Evolutionary conservation across 306 rosid species (phyloP), one percentile per base, ranked within the genome.

Genomic region (Begonia loranthoides): DNA sequence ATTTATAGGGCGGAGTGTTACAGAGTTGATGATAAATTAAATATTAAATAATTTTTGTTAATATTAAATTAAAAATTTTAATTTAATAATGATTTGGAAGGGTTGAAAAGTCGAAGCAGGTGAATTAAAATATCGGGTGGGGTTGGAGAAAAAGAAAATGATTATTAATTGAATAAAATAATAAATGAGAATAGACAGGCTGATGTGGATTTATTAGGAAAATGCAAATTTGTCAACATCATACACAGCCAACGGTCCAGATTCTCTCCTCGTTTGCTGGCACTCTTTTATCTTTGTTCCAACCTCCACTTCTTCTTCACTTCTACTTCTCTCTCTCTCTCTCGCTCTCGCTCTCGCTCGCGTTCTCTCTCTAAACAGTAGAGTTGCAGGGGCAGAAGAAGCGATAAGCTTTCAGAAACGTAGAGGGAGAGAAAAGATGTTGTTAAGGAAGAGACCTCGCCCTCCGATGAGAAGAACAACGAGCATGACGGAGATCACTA

Each of bases 381-480:
- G 39, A 17, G 22, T 19, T 19, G 22, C 44, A 8, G 50, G 47
- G 50, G 11, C n/a, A 45, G 28, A 17, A 45, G 62, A 9, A 48
- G 45, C 4, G 10, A 45, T 2, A n/a, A 13, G 54, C 16, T 17
- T 54, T 54, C 15, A 22, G 9, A 54, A 15, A 14, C 7, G 13
- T 0, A 2, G 28, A 57, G 24, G 16, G 54, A 15, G 40, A 21
- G 54, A 13, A 33, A 66, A 60, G 54, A 89, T 79, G 97, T 10
- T 75, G 80, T 59, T 90, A 52, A 95, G 95, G 45, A 90, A 85
- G 79, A 80, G 95, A 52, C 72, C 81, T 34, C 79, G 94, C 56
- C 80, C 78, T 56, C 79, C 92, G 5, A 74, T 90, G 76, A 82
- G 78, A 70, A 78, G 81, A 63, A 90, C 99, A 10, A 73, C 92